Evolutionary conservation across 2,329 filamentous ascomycete genomes (phyloP).

Genomic region (Fusarium bactridioides): DNA sequence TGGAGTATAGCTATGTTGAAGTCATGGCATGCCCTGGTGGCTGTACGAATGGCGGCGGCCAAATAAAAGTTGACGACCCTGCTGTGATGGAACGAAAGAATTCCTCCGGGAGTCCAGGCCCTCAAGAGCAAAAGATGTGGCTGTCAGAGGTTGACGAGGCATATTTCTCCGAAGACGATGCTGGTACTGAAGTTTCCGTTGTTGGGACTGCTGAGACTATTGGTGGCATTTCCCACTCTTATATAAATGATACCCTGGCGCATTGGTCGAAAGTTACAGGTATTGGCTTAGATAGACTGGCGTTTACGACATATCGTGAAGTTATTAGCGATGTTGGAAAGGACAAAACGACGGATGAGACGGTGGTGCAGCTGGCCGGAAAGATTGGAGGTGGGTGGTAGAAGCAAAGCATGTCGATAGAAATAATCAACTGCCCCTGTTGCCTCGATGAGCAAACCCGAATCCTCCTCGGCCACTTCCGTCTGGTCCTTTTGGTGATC

Average conservation of each 20-base stretch:
- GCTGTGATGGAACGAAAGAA: slow-evolving; percentile 61
- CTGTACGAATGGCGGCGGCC: slow-evolving; percentile 96
- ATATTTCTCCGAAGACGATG: slow-evolving; percentile 80
- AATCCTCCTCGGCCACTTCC: slow-evolving; percentile 79
- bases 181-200: slow-evolving; percentile 46
- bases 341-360: slow-evolving; percentile 71
- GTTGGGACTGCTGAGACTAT: slow-evolving; percentile 54
- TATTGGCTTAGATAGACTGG: slow-evolving; percentile 74
- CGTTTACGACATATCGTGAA: slow-evolving; percentile 87
- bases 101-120: slow-evolving; percentile 65
- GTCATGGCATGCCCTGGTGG: slow-evolving; percentile 99
- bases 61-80: slow-evolving; percentile 89
- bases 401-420: slow-evolving; percentile 38
- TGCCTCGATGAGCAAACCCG: slow-evolving; percentile 74
- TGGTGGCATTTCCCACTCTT: slow-evolving; percentile 70
- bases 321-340: slow-evolving; percentile 97
- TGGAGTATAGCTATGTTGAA: slow-evolving; percentile 91
- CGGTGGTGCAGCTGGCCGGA: slow-evolving; percentile 86
- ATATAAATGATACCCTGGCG: slow-evolving; percentile 72
- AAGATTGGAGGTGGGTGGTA: slow-evolving; percentile 96
- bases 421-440: slow-evolving; percentile 46
- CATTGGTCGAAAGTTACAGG: slow-evolving; percentile 80
- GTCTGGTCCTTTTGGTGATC: slow-evolving; percentile 81
- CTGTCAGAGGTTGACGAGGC: slow-evolving; percentile 84
- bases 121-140: slow-evolving; percentile 87